Evolutionary conservation across 306 rosid genomes (phyloP).

Genomic region (Cucumis hystrix): DNA sequence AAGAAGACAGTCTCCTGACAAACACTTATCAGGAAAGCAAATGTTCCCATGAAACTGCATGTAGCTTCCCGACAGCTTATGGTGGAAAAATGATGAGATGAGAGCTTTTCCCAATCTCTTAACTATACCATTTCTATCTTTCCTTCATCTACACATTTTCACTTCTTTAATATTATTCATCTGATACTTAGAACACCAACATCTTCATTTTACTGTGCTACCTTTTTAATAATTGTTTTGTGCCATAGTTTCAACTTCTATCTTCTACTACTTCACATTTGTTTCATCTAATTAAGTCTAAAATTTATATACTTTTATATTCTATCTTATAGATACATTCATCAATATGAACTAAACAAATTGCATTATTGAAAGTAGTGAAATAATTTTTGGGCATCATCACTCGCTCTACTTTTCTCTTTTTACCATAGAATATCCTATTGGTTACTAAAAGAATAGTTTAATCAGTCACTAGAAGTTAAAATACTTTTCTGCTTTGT

Average conservation of each 20-base stretch:
- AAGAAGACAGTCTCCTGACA: background rate
- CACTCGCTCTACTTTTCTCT: background rate
- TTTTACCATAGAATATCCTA: background rate
- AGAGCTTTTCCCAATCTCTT: background rate
- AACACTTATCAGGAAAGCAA: background rate
- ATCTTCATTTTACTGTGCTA: background rate
- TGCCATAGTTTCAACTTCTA: background rate
- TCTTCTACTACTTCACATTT: no score
- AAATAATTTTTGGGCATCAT: background rate
- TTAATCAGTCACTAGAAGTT: background rate
- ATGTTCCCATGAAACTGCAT: background rate
- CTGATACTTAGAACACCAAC: no score
- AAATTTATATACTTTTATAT: no score
- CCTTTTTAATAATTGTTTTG: background rate
- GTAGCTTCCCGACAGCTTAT: slow-evolving; percentile 4
- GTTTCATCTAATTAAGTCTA: no score
- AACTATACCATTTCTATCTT: no score
- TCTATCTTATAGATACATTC: no score
- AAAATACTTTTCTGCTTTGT: background rate
- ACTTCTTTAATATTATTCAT: no score
- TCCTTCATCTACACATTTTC: no score
- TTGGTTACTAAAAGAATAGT: background rate
- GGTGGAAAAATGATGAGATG: slow-evolving; percentile 20
- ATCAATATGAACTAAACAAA: background rate
- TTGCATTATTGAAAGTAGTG: background rate